A percentile compares a stretch with the other conserved stretches of the same genome.
Conservation (phyloP, 2,329 filamentous ascomycete genomes). For the Amauroascus verrucosus region DNA sequence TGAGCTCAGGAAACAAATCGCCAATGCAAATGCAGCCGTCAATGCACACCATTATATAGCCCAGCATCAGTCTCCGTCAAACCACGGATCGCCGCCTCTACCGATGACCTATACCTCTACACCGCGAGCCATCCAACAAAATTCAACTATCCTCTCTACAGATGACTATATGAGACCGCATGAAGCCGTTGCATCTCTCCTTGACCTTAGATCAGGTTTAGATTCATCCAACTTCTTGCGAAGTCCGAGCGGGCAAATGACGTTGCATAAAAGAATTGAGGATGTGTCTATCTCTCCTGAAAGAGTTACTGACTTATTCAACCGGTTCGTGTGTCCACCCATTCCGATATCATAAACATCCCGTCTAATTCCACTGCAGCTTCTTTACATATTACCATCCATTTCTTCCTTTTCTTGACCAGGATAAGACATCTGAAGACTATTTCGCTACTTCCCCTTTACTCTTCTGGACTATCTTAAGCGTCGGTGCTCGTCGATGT, state of each 20-base stretch:
- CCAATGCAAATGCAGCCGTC: conserved; percentile 25
- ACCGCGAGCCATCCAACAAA: conserved; percentile 21
- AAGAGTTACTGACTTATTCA: conserved; percentile 37
- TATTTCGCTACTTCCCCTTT: conserved; percentile 51
- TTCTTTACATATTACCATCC: conserved; percentile 57
- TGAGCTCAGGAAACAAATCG: conserved; percentile 41
- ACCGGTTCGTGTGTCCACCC: conserved; percentile 27
- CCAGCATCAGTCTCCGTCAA: conserved; percentile 17
- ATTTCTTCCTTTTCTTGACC: conserved; percentile 54
- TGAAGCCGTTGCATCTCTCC: conserved; percentile 42
- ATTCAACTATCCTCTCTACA: conserved; percentile 22
- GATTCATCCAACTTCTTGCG: conserved; percentile 36
- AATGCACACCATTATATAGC: conserved; percentile 13
- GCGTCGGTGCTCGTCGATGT: conserved; percentile 52
- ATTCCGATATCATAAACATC: background rate
- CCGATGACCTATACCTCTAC: conserved; percentile 22
- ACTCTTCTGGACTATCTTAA: conserved; percentile 58
- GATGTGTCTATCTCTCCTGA: conserved; percentile 38
- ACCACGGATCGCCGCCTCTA: conserved; percentile 23
- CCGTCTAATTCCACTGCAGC: conserved; percentile 30
- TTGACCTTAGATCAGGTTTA: conserved; percentile 41
- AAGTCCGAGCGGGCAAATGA: conserved; percentile 39
- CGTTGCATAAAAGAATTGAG: conserved; percentile 43
- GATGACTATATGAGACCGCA: conserved; percentile 38
- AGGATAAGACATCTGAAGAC: conserved; percentile 43